These are phyloP conservation scores for Fusarium sp. DNA, from an alignment of 2,329 filamentous ascomycete species.

Conservation along the genomic window DNA sequence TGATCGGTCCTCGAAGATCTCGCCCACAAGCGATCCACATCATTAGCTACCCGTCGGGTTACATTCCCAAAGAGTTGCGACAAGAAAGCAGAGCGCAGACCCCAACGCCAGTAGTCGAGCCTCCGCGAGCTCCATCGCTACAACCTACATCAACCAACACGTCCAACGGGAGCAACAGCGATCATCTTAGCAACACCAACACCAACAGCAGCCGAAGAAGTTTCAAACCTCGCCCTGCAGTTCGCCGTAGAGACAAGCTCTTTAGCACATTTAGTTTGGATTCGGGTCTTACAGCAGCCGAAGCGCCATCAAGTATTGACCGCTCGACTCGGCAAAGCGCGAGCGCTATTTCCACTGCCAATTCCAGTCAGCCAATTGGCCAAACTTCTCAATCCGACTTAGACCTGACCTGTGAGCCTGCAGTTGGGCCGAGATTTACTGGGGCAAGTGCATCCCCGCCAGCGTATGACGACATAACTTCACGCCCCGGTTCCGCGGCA, in stretches of 20 bases:
- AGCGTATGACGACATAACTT: constrained; percentile 51
- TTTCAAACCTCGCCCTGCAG: constrained; percentile 21
- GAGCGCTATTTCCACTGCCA: constrained; percentile 28
- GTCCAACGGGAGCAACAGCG: constrained; percentile 8
- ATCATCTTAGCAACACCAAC: constrained; percentile 16
- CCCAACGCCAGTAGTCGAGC: constrained; percentile 25
- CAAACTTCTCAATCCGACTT: constrained; percentile 27
- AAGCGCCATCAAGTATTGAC: constrained; percentile 31
- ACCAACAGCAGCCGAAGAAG: constrained; percentile 44
- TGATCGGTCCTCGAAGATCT: constrained; percentile 56
- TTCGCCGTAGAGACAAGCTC: constrained; percentile 35
- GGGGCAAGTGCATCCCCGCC: constrained; percentile 45
- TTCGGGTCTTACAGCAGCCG: constrained; percentile 31
- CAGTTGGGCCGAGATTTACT: constrained; percentile 40
- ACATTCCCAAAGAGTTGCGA: constrained; percentile 61
- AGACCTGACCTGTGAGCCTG: constrained; percentile 38
- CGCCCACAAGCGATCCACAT: constrained; percentile 60
- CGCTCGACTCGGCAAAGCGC: constrained; percentile 35
- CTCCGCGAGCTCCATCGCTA: constrained; percentile 40
- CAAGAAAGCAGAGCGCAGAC: constrained; percentile 37
- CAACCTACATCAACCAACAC: constrained; percentile 35
- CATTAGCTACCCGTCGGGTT: constrained; percentile 58
- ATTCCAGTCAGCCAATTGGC: constrained; percentile 28
- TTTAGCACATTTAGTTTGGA: constrained; percentile 24
- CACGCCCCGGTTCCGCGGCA: constrained; percentile 41